A percentile compares a stretch with the other conserved stretches of the same genome.
Evolutionary conservation across 2,329 filamentous ascomycete genomes (phyloP).

Genomic region (Calonectria montana): DNA sequence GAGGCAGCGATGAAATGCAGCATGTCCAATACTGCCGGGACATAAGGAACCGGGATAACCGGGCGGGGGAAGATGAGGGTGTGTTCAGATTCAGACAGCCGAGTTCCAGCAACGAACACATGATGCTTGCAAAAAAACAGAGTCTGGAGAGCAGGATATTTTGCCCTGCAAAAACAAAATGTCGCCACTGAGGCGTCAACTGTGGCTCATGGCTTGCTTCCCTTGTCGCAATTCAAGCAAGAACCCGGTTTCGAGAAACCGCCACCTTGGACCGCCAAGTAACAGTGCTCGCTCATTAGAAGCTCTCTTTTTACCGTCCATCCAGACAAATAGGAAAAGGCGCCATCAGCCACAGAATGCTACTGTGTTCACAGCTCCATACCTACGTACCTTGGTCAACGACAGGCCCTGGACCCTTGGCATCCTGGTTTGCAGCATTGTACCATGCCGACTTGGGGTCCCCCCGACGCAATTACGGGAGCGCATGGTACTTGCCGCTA

Average conservation of each 20-base stretch:
- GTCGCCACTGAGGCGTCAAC: constrained; percentile 5
- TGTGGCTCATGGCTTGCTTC: background rate
- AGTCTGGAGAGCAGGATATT: background rate
- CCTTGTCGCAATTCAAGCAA: background rate
- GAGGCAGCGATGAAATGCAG: background rate
- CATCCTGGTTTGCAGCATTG: constrained; percentile 10
- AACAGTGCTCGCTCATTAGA: background rate
- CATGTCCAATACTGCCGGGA: background rate
- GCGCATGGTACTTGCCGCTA: background rate
- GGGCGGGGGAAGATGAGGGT: background rate
- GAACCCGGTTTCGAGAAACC: background rate
- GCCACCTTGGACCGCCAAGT: background rate
- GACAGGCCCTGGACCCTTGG: constrained; percentile 8
- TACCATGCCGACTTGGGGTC: constrained; percentile 17
- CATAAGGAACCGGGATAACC: background rate
- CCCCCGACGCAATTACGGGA: constrained; percentile 9
- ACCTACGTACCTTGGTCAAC: background rate
- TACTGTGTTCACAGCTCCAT: background rate
- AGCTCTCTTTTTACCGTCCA: background rate
- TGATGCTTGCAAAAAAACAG: background rate
- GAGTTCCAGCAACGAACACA: background rate
- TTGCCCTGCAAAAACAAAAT: background rate
- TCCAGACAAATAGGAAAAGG: background rate
- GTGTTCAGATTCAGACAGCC: constrained; percentile 7
- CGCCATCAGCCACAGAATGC: constrained; percentile 13